Evolutionary conservation across 352 stramenopile genomes (phyloP).

Genomic region (Pythium dissotocum): DNA sequence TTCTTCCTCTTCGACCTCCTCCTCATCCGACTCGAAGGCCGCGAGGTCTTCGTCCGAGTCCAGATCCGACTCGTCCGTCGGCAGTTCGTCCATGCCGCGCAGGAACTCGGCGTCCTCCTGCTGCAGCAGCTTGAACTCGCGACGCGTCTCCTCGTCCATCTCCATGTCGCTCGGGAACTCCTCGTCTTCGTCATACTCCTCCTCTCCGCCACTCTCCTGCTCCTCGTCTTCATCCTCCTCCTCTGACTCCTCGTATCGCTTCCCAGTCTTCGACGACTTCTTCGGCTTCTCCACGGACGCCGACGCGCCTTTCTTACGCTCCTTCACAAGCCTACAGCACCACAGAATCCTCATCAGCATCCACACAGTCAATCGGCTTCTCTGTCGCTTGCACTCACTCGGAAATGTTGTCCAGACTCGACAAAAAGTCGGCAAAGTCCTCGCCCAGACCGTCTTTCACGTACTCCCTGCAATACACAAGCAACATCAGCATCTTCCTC

Average conservation of each 20-base stretch:
- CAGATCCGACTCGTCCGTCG: constrained; percentile 78
- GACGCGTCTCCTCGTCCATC: constrained; percentile 81
- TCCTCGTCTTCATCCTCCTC: constrained; percentile 31
- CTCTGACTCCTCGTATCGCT: constrained; percentile 5
- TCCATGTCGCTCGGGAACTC: constrained; percentile 47
- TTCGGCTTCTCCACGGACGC: constrained; percentile 15
- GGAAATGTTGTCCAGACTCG: constrained; percentile 71
- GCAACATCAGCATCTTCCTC: not conserved
- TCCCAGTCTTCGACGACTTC: constrained; percentile 2
- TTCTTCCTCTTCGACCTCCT: constrained; percentile 34
- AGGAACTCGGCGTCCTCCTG: constrained; percentile 84
- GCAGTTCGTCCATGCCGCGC: constrained; percentile 80
- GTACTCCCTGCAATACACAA: constrained; percentile 57
- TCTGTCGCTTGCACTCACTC: constrained; percentile 33
- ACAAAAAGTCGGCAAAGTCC: constrained; percentile 82
- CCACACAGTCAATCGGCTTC: not conserved
- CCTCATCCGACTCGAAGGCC: constrained; percentile 66
- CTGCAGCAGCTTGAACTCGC: constrained; percentile 74
- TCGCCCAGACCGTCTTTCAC: constrained; percentile 75
- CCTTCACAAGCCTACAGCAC: constrained; percentile 61
- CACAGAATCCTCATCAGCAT: constrained; percentile 1
- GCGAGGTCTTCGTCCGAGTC: constrained; percentile 68
- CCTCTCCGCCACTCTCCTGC: constrained; percentile 26
- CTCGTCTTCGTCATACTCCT: constrained; percentile 23
- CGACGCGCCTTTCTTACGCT: constrained; percentile 29